Conservation (phyloP, 2,329 filamentous ascomycete genomes). For the Colletotrichum acutatum region DNA sequence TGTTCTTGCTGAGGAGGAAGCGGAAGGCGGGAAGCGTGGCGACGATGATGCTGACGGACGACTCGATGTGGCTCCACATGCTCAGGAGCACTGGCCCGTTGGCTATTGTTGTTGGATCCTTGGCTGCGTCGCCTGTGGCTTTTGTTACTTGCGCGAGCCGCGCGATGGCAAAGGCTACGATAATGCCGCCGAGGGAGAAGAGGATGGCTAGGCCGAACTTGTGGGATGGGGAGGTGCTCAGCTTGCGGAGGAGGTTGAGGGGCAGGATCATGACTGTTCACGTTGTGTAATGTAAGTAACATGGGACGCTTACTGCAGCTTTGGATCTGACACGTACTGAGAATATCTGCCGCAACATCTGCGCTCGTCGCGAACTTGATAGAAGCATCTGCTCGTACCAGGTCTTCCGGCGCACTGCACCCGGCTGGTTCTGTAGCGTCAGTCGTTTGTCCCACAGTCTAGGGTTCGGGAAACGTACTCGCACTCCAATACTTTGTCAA, state of each 20-base stretch:
- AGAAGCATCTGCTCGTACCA: conserved; percentile 16
- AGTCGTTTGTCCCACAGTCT: too few species aligned
- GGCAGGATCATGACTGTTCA: conserved; percentile 16
- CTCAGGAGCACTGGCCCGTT: conserved; percentile 32
- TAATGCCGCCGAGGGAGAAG: conserved; percentile 29
- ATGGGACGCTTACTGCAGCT: background rate
- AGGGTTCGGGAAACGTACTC: background rate
- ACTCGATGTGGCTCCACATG: conserved; percentile 35
- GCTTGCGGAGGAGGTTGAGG: conserved; percentile 20
- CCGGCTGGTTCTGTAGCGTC: background rate
- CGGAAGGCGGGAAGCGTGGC: conserved; percentile 32
- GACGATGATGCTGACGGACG: conserved; percentile 28
- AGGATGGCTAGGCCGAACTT: conserved; percentile 30
- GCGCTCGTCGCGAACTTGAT: conserved; percentile 23
- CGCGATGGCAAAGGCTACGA: conserved; percentile 31
- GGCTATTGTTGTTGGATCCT: conserved; percentile 27
- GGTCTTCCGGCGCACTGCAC: conserved; percentile 18
- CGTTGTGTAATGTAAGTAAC: background rate
- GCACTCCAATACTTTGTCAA: conserved; percentile 28
- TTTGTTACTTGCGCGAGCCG: conserved; percentile 19
- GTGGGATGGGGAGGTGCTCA: conserved; percentile 11
- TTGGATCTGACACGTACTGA: background rate
- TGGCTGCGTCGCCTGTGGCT: conserved; percentile 24
- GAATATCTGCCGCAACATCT: conserved; percentile 4
- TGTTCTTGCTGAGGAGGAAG: conserved; percentile 24